phyloP scores from a whole-genome alignment of 1,284 basidiomycete species.

The Boletus nobilissimus region DNA sequence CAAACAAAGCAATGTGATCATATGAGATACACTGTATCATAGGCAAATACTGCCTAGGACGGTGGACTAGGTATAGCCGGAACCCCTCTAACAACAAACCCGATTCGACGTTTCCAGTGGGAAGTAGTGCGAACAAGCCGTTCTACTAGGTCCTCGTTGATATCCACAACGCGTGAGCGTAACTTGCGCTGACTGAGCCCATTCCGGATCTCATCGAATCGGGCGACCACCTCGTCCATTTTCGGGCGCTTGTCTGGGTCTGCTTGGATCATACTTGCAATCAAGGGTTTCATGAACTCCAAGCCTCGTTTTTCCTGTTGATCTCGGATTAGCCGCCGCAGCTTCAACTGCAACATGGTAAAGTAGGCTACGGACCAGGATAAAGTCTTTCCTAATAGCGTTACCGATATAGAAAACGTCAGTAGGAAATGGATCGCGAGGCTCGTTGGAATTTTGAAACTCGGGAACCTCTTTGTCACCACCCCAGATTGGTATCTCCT shows the following conservation, averaged over 20 bases:
- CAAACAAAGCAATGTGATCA: no score
- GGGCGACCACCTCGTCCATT: constrained; percentile 49
- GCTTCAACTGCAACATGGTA: neutral
- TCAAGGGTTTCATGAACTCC: constrained; percentile 48
- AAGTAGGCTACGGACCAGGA: constrained; percentile 25
- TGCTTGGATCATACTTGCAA: constrained; percentile 46
- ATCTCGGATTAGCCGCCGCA: neutral
- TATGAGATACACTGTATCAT: neutral
- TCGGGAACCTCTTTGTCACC: constrained; percentile 51
- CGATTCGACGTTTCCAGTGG: constrained; percentile 37
- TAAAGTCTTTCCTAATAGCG: constrained; percentile 26
- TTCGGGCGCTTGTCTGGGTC: constrained; percentile 47
- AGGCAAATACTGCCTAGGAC: neutral
- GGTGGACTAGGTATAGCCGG: constrained; percentile 22
- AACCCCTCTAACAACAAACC: constrained; percentile 20
- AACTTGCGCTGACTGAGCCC: constrained; percentile 42
- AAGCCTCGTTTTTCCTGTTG: constrained; percentile 35
- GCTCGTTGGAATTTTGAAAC: constrained; percentile 37
- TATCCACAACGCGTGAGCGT: constrained; percentile 33
- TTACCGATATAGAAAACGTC: constrained; percentile 49
- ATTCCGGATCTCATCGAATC: constrained; percentile 39
- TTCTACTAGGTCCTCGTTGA: constrained; percentile 20
- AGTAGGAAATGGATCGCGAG: constrained; percentile 44
- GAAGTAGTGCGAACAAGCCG: neutral
- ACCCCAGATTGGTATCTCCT: constrained; percentile 41